Base-by-base conservation (phyloP, 148 eudicot genomes). In the Camellia japonica region DNA sequence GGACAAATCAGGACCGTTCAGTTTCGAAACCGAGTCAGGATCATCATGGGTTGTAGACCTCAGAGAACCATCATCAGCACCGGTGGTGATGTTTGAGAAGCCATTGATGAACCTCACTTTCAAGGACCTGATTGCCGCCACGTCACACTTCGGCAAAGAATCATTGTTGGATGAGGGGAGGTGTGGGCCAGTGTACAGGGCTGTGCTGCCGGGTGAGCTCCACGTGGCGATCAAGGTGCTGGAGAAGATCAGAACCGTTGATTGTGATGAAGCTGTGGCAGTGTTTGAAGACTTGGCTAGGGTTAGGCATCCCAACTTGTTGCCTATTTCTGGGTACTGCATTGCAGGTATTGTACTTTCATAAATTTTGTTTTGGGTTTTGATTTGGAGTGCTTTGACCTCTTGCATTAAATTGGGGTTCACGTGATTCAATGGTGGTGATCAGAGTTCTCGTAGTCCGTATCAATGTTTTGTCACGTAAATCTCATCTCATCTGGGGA, bases 181-280 rank as follows among this genome's bases (percentile, higher is more conserved):
- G 81, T 85, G 93, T 79, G 99, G 98, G 84, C 93, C 97, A 79
- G 91, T 96, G 1, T 96, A 96, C 63, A 81, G 93, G 65, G 99
- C 93, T 3, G 97, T 96, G 12, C 81, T 96, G 6, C 95, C 93
- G 16, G 99, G 97, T 44, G 97, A 93, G 18, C 72, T 96, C 78
- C 97, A 96, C 89, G 95, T 93, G 93, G 99, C 99, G 42, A 88
- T 96, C 77, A 96, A 96, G 82, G 99, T 96, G 11, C 79, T 96
- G 76, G 97, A 96, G 68, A 70, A 84, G 68, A 89, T 83, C 0
- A 90, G 95, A 52, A 83, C 81, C 23, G 84, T 90, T 74, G 92
- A 88, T 83, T 47, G 74, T 58, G 83, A 83, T 5, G 81, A 81
- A 4, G 95, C 95, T 5, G 86, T 87, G 44, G 80, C 87, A 13